These are phyloP conservation scores for Acanthamoeba royreba DNA, from an alignment of 208 protist genomes.

Conservation along the genomic window DNA sequence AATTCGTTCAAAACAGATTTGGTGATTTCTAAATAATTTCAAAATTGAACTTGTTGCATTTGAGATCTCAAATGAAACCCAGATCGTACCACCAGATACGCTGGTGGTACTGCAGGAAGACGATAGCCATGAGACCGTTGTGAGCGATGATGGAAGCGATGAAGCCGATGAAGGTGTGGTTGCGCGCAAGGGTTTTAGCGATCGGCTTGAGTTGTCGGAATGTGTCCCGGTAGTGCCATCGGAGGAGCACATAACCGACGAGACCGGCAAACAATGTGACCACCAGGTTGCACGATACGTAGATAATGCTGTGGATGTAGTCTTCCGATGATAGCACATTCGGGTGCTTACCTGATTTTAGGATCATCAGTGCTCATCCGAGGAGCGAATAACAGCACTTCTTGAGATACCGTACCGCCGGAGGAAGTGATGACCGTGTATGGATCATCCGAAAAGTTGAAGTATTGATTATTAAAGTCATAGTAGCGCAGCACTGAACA, in stretches of 20 bases:
- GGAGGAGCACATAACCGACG: neutral
- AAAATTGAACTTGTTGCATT: too few relatives aligned
- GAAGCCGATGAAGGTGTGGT: constrained; percentile 6
- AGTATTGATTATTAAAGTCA: constrained; percentile 18
- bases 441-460: constrained; percentile 38
- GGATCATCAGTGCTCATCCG: neutral
- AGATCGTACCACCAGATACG: constrained; percentile 57
- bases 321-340: neutral
- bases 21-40: too few relatives aligned
- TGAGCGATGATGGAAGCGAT: constrained; percentile 31
- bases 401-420: neutral
- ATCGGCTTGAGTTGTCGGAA: neutral
- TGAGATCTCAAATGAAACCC: constrained; percentile 23
- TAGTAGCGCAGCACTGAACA: constrained; percentile 43
- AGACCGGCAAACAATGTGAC: neutral
- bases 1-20: too few relatives aligned
- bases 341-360: neutral
- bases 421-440: constrained; percentile 28
- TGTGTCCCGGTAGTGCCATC: neutral
- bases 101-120: constrained; percentile 43
- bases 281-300: neutral
- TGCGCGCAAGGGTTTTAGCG: neutral
- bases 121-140: constrained; percentile 29
- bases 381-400: neutral
- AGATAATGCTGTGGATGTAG: neutral